Evolutionary conservation across 352 stramenopile genomes (phyloP).

Genomic region (Globisporangium rhizosaccharum): DNA sequence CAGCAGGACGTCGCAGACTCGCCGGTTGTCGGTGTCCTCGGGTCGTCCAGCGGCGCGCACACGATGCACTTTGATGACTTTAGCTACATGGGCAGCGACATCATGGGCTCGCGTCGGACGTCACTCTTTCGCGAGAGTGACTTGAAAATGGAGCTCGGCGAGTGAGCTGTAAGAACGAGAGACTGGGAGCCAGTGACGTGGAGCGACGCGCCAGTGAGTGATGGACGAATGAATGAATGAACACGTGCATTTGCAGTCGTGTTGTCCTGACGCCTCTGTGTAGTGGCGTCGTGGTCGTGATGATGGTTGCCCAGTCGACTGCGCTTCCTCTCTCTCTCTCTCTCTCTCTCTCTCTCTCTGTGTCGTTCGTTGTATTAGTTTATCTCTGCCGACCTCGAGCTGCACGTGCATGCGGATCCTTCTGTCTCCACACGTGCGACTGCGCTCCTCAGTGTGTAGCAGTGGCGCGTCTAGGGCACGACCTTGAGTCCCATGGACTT

Average conservation of each 20-base stretch:
- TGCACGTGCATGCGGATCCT: too few relatives aligned
- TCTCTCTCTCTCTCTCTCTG: not conserved
- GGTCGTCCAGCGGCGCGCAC: slow-evolving; percentile 45
- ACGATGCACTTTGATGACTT: slow-evolving; percentile 87
- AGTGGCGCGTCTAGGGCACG: slow-evolving; percentile 27
- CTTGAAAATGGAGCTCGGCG: slow-evolving; percentile 78
- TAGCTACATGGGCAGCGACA: slow-evolving; percentile 85
- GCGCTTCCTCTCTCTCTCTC: too few relatives aligned
- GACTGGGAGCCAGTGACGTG: not conserved
- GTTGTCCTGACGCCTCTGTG: not conserved
- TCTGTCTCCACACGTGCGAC: too few relatives aligned
- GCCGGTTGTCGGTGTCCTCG: slow-evolving; percentile 51
- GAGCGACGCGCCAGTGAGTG: not conserved
- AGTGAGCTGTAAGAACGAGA: slow-evolving; percentile 19
- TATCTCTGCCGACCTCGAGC: too few relatives aligned
- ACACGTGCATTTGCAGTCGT: too few relatives aligned
- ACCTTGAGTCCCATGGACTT: slow-evolving; percentile 91
- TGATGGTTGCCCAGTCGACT: too few relatives aligned
- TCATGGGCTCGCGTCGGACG: slow-evolving; percentile 76
- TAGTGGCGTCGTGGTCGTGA: not conserved
- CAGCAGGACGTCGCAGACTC: slow-evolving; percentile 82
- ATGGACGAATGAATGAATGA: too few relatives aligned
- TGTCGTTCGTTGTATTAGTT: too few relatives aligned
- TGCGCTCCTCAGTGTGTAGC: too few relatives aligned
- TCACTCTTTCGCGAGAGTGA: slow-evolving; percentile 82